Evolutionary conservation across 768 basidiomycete genomes (phyloP).

Genomic region (Kwoniella sp.): DNA sequence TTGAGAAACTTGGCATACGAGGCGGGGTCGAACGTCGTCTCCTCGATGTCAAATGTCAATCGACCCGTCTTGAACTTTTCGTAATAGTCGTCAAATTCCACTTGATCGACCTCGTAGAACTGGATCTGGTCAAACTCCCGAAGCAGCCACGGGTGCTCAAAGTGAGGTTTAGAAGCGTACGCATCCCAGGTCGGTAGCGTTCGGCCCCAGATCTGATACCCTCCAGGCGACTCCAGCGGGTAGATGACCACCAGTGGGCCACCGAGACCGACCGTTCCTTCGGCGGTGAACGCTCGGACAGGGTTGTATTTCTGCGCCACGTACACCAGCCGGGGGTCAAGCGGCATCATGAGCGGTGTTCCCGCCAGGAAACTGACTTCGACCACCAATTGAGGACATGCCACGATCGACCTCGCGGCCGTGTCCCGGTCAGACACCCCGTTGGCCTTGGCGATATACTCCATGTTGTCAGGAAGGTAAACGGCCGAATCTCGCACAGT

Average conservation of each 20-base stretch:
- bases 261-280: slow-evolving; percentile 69
- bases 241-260: slow-evolving; percentile 60
- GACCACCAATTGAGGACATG: slow-evolving; percentile 58
- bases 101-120: slow-evolving; percentile 54
- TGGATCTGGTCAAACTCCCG: slow-evolving; percentile 64
- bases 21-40: slow-evolving; percentile 57
- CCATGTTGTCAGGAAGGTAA: slow-evolving; percentile 66
- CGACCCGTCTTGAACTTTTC: slow-evolving; percentile 30
- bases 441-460: slow-evolving; percentile 64
- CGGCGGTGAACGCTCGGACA: slow-evolving; percentile 62
- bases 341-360: slow-evolving; percentile 57
- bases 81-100: slow-evolving; percentile 51
- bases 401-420: slow-evolving; percentile 55
- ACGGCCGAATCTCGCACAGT: slow-evolving; percentile 59
- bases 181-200: slow-evolving; percentile 65
- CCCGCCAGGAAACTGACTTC: slow-evolving; percentile 65
- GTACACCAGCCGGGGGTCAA: slow-evolving; percentile 55
- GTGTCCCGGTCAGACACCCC: slow-evolving; percentile 54
- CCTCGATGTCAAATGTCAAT: slow-evolving; percentile 54
- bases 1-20: slow-evolving; percentile 54
- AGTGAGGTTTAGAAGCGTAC: slow-evolving; percentile 36
- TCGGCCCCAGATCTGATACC: slow-evolving; percentile 62
- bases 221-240: slow-evolving; percentile 52
- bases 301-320: slow-evolving; percentile 74
- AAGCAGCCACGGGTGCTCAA: slow-evolving; percentile 60